A percentile compares a stretch with the other conserved stretches of the same genome.
These are phyloP conservation scores for Talaromyces thailandensis DNA, from an alignment of 495 filamentous ascomycete species.

Conservation along the genomic window DNA sequence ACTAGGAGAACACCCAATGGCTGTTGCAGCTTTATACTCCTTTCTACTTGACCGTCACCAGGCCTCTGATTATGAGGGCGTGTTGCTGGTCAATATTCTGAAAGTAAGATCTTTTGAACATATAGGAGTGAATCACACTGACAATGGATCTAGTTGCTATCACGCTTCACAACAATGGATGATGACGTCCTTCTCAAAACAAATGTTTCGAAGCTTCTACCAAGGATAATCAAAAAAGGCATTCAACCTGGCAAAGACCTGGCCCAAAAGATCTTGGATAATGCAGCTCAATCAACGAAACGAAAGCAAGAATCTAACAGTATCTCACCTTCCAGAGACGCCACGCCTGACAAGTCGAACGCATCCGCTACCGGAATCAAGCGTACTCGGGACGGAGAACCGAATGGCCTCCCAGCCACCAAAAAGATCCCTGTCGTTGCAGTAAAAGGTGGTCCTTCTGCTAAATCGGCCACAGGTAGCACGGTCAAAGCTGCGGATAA, in stretches of 20 bases:
- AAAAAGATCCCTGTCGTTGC: constrained; percentile 24
- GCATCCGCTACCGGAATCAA: constrained; percentile 32
- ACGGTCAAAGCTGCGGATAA: constrained; percentile 10
- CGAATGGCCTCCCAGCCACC: constrained; percentile 24
- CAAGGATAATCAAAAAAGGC: constrained; percentile 57
- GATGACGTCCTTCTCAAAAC: constrained; percentile 52
- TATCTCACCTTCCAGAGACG: constrained; percentile 17
- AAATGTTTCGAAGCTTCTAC: constrained; percentile 56
- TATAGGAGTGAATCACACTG: not conserved
- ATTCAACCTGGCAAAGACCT: constrained; percentile 50
- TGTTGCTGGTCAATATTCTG: constrained; percentile 54
- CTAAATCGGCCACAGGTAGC: constrained; percentile 14
- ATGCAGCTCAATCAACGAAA: constrained; percentile 45
- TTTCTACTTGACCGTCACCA: constrained; percentile 60
- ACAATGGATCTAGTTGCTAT: constrained; percentile 41
- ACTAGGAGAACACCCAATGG: constrained; percentile 47
- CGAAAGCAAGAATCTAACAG: constrained; percentile 34
- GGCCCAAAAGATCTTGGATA: constrained; percentile 48
- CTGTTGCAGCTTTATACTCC: constrained; percentile 48
- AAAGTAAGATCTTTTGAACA: constrained; percentile 27
- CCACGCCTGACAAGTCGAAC: constrained; percentile 14
- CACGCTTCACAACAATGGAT: constrained; percentile 54
- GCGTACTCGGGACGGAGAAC: constrained; percentile 33
- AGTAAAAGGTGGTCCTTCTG: constrained; percentile 19
- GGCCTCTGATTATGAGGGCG: constrained; percentile 54